These are phyloP conservation scores for Fusarium pilosicola DNA, from an alignment of 2,329 filamentous ascomycete species.

Conservation along the genomic window DNA sequence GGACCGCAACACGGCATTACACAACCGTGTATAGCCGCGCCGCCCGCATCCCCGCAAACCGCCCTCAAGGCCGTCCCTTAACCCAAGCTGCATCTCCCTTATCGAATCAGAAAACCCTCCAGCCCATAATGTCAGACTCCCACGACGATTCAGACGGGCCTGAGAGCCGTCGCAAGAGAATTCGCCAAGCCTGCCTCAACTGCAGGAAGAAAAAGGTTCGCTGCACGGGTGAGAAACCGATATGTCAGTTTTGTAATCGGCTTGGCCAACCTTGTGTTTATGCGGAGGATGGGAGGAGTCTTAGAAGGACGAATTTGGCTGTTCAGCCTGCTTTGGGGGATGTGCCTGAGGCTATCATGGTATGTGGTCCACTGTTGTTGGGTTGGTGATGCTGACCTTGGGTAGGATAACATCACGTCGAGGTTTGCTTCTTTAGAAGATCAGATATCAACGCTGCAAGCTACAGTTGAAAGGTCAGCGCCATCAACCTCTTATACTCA, in stretches of 20 bases:
- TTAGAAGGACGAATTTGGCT: neutral
- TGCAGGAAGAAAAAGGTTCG: constrained; percentile 22
- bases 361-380: neutral
- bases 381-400: neutral
- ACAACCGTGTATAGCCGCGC: constrained; percentile 14
- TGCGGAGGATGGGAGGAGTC: constrained; percentile 15
- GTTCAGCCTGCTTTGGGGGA: neutral
- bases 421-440: constrained; percentile 5
- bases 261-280: constrained; percentile 11
- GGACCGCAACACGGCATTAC: constrained; percentile 2
- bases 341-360: neutral
- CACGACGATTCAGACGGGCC: constrained; percentile 17
- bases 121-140: constrained; percentile 1
- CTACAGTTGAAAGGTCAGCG: constrained; percentile 3
- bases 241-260: constrained; percentile 14
- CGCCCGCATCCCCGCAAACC: neutral
- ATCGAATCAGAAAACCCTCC: neutral
- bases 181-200: constrained; percentile 20
- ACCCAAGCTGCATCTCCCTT: neutral
- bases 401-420: constrained; percentile 1
- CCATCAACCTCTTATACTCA: rapidly evolving
- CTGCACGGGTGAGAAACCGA: constrained; percentile 16
- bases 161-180: constrained; percentile 18
- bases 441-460: constrained; percentile 9
- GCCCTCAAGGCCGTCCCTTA: neutral